A percentile compares a stretch with the other conserved stretches of the same genome.
Conservation (phyloP, 2,329 filamentous ascomycete species). For the Stachybotrys elegans region DNA sequence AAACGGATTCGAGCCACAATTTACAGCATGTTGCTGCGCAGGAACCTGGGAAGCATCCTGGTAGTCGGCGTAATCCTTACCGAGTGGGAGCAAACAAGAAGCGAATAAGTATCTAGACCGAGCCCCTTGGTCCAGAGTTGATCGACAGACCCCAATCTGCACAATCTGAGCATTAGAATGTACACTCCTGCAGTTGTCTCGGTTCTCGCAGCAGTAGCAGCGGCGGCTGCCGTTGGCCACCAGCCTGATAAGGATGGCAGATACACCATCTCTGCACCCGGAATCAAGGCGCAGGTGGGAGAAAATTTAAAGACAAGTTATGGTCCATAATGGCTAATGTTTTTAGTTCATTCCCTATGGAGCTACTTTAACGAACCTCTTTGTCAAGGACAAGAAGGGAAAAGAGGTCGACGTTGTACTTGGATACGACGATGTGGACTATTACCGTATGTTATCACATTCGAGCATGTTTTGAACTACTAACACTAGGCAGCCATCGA, state of each 20-base stretch:
- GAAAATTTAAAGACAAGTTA: not conserved
- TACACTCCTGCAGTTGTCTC: not conserved
- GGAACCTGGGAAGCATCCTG: not conserved
- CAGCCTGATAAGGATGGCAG: slow-evolving; percentile 24
- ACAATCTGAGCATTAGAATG: not conserved
- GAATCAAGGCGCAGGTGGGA: slow-evolving; percentile 34
- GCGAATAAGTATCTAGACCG: not conserved
- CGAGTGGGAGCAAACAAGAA: too few species aligned
- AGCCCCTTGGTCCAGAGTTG: not conserved
- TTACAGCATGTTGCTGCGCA: not conserved
- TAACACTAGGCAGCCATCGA: slow-evolving; percentile 28
- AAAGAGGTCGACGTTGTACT: slow-evolving; percentile 58
- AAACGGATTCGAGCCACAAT: not conserved
- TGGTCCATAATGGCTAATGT: slow-evolving; percentile 21
- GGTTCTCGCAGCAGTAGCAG: slow-evolving; percentile 20
- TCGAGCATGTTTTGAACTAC: not conserved
- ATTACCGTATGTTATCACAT: slow-evolving; percentile 40
- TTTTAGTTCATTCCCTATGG: slow-evolving; percentile 52
- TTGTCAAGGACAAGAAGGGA: slow-evolving; percentile 57
- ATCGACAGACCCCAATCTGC: not conserved
- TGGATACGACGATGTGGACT: slow-evolving; percentile 55
- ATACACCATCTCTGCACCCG: slow-evolving; percentile 28
- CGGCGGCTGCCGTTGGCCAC: slow-evolving; percentile 1
- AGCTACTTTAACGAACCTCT: slow-evolving; percentile 57
- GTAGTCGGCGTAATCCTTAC: not conserved